Base-by-base conservation (phyloP, 768 basidiomycete genomes). In the Tephrocybe sp. region DNA sequence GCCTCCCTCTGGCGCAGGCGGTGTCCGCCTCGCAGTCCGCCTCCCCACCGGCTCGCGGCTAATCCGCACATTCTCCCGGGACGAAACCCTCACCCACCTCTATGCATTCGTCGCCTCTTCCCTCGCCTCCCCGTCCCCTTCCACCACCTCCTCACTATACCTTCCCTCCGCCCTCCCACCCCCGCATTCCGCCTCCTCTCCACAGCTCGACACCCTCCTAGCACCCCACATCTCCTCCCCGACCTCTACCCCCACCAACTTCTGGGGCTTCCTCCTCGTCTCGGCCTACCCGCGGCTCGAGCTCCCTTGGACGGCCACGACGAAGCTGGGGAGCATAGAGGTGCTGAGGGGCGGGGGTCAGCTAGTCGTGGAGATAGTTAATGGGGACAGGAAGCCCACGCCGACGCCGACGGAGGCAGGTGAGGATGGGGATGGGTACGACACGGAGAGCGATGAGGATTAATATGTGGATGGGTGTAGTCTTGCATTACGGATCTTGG, bases 191-290 rank as follows among this genome's bases (percentile, higher is more conserved):
- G 70, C 23, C 50, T n/a, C n/a, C 65, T 18, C 70, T 65, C 15
- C 57, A 64, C n/a, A 4, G 34, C 63, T 73, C 12, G 75, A 78
- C 48, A 49, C 60, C n/a, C 9, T 15, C 5, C 5, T 12, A 36
- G n/a, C n/a, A n/a, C n/a, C n/a, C n/a, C n/a, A n/a, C 14, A 36
- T 18, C 63, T 65, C 8, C 63, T 74, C 23, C 18, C 7, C 17
- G 62, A 65, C 8, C 62, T 74, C 23, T 71, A 68, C 46, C 58
- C 44, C 0, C 54, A 14, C 28, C 44, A 26, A 68, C 23, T 90
- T 85, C 77, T 93, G 88, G 84, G 83, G 81, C 7, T 94, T 95
- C 73, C 76, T 73, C 53, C 70, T 95, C 24, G 72, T 71, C 2
- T 76, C 78, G 2, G 77, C 88, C 9, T 94, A 90, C 60, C 93